Conservation (phyloP, 2,329 filamentous ascomycete genomes). For the Rhinocladiella similis region DNA sequence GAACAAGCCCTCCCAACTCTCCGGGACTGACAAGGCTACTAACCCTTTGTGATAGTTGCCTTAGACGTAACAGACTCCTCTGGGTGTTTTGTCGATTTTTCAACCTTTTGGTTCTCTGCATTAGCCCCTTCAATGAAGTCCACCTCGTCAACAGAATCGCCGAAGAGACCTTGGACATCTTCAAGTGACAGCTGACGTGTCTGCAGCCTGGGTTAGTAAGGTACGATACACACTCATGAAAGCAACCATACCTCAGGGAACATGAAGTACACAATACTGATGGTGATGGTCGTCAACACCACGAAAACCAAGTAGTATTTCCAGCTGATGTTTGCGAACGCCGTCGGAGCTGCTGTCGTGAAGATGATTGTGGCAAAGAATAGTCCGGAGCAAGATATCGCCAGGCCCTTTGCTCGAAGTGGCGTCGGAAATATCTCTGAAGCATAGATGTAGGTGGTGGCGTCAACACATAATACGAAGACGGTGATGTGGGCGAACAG, state of each 20-base stretch:
- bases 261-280: neutral
- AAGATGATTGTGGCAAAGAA: slow-evolving; percentile 10
- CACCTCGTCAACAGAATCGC: neutral
- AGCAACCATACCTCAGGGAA: slow-evolving; percentile 1
- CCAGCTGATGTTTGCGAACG: slow-evolving; percentile 35
- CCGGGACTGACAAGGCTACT: too few relatives aligned
- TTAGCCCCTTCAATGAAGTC: too few relatives aligned
- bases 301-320: slow-evolving; percentile 33
- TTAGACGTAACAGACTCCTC: too few relatives aligned
- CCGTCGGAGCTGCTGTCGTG: slow-evolving; percentile 17
- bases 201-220: neutral
- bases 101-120: too few relatives aligned
- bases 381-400: slow-evolving; percentile 3
- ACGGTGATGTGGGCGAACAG: slow-evolving; percentile 51
- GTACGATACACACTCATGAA: too few relatives aligned
- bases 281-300: neutral
- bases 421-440: slow-evolving; percentile 14
- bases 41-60: too few relatives aligned
- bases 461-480: slow-evolving; percentile 1
- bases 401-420: slow-evolving; percentile 7
- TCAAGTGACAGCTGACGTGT: slow-evolving; percentile 6
- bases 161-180: slow-evolving; percentile 7
- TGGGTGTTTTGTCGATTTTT: too few relatives aligned
- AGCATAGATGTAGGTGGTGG: slow-evolving; percentile 10
- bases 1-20: too few relatives aligned